phyloP scores from a whole-genome alignment of 768 basidiomycete genomes.

The Russula compacta region DNA sequence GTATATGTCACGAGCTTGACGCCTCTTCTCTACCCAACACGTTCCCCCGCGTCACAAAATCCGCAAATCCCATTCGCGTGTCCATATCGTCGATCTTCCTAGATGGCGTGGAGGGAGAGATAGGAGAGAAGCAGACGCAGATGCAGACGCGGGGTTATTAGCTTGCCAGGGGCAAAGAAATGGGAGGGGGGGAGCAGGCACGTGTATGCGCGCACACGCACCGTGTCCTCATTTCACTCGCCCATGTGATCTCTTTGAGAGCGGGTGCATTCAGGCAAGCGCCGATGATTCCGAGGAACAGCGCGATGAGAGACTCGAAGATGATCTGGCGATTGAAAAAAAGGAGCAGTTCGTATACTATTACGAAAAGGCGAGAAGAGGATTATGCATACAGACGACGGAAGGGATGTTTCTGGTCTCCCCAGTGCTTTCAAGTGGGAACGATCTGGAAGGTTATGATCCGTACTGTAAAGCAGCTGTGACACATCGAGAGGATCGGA shows the following conservation, averaged over 20 bases:
- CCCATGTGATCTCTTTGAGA: constrained; percentile 79
- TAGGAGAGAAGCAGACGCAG: not conserved
- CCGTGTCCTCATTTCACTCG: constrained; percentile 82
- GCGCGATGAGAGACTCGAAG: constrained; percentile 52
- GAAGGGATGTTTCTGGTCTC: constrained; percentile 56
- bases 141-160: not conserved
- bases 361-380: not conserved
- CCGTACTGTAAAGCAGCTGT: not conserved
- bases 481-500: not conserved
- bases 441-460: constrained; percentile 40
- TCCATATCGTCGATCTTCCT: constrained; percentile 22
- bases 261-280: constrained; percentile 59
- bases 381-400: constrained; percentile 43
- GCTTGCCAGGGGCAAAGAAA: not conserved
- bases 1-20: not conserved
- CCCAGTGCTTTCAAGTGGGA: constrained; percentile 71
- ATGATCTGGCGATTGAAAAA: constrained; percentile 40
- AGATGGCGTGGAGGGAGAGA: not conserved
- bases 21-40: constrained; percentile 5
- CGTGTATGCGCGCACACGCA: constrained; percentile 29
- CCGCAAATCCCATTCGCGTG: constrained; percentile 18
- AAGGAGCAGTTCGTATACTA: not conserved
- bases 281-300: constrained; percentile 63
- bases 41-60: constrained; percentile 17
- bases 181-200: not conserved